Base-by-base conservation (phyloP, 2,329 filamentous ascomycete genomes). In the Pseudonectria foliicola region DNA sequence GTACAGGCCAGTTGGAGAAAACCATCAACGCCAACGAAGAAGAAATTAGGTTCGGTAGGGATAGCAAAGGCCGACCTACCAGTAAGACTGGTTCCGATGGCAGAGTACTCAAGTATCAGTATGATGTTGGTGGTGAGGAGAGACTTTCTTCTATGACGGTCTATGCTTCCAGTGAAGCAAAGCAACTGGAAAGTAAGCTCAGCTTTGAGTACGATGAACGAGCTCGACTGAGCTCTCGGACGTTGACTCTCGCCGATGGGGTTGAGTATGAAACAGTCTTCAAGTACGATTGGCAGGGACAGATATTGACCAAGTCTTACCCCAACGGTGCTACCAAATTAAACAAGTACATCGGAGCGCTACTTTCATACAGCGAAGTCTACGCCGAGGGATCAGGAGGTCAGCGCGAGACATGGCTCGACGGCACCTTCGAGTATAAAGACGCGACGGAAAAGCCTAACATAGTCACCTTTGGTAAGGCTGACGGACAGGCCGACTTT, bases 261-360 rank as follows among this genome's bases (percentile, higher is more conserved):
- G 16, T n/a, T 6, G 13, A 11, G 4, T 35, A 27, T 25, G 15
- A 25, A n/a, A 35, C 33, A 6, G 12, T 14, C 11, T 6, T 35
- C 7, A 27, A 25, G 4, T 35, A 35, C 24, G 26, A 35, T 25
- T 35, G 25, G 33, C 33, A 35, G 26, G 33, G 26, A 13, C 16
- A 35, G 16, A 13, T 14, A 16, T 15, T 29, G 10, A n/a, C 18
- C 12, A 35, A 35, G 33, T n/a, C n/a, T n/a, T 24, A 13, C 10
- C 26, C 25, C 11, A 15, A 24, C 23, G 27, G 33, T 29, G 18
- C 33, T n/a, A 15, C 15, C 29, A 31, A 10, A n/a, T 13, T n/a
- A 10, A 31, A 31, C 25, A n/a, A 31, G 16, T 31, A 31, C n/a
- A n/a, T 12, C n/a, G 29, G 29, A 10, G 16, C 4, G 23, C 23